Percentiles rank a stretch among this genome's conserved stretches.
Conservation (phyloP, 1,284 basidiomycete genomes). For the Cryptococcus jaspeensis region DNA sequence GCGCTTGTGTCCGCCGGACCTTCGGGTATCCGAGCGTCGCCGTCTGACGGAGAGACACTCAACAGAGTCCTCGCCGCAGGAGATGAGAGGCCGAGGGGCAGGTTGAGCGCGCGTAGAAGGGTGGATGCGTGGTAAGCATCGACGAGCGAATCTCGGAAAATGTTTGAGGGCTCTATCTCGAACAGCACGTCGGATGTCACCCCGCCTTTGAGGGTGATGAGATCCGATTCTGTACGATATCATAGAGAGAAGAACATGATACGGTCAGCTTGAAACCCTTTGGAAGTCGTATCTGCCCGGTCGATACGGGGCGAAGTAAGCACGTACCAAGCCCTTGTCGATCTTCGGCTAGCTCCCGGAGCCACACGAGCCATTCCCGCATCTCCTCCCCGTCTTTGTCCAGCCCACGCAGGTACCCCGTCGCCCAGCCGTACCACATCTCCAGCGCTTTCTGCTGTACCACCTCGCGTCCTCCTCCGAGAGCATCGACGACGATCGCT, state of each 20-base stretch:
- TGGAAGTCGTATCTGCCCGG: no score
- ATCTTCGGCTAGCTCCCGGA: constrained; percentile 19
- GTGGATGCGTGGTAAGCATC: constrained; percentile 26
- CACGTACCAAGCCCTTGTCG: constrained; percentile 23
- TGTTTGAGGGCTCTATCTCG: constrained; percentile 46
- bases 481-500: constrained; percentile 24
- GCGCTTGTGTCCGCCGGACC: no score
- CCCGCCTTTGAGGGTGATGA: constrained; percentile 4
- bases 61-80: not conserved
- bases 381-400: not conserved
- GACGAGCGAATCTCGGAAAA: constrained; percentile 40
- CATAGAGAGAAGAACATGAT: not conserved
- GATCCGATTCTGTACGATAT: constrained; percentile 12
- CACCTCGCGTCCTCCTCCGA: constrained; percentile 14
- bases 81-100: not conserved
- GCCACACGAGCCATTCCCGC: constrained; percentile 28
- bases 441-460: constrained; percentile 29
- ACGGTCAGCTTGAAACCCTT: not conserved
- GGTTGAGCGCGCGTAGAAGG: constrained; percentile 9
- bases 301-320: no score
- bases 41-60: no score
- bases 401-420: not conserved
- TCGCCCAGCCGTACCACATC: constrained; percentile 37
- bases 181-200: constrained; percentile 32
- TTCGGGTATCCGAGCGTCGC: no score